These are phyloP conservation scores for Schizosaccharomyces japonicus DNA, from an alignment of 805 yeast genomes.

Conservation along the genomic window DNA sequence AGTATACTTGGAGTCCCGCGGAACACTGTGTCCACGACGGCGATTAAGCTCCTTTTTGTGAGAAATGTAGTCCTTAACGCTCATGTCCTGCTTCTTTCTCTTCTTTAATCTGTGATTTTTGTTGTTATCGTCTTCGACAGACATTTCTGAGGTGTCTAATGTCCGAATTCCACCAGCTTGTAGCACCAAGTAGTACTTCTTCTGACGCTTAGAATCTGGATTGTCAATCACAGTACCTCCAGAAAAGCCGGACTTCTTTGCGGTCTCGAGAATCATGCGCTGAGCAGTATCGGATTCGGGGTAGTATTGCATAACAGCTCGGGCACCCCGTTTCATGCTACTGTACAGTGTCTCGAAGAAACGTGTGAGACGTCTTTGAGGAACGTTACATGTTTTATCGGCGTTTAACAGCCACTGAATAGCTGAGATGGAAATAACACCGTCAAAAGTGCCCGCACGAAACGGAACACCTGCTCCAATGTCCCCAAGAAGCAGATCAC, in stretches of 20 bases:
- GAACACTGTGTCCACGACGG: slow-evolving; percentile 69
- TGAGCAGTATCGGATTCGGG: slow-evolving; percentile 76
- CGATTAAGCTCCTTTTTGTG: slow-evolving; percentile 87
- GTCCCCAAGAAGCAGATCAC: slow-evolving; percentile 76
- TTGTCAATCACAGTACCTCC: slow-evolving; percentile 90
- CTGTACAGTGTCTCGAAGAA: slow-evolving; percentile 81
- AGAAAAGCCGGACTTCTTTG: slow-evolving; percentile 83
- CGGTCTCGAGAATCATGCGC: slow-evolving; percentile 53
- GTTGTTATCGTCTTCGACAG: slow-evolving; percentile 38
- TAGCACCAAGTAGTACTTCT: slow-evolving; percentile 70
- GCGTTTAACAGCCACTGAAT: slow-evolving; percentile 98
- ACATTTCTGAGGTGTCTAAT: background rate
- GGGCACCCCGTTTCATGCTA: slow-evolving; percentile 74
- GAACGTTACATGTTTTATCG: slow-evolving; percentile 59
- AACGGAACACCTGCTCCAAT: slow-evolving; percentile 89
- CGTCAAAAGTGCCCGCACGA: slow-evolving; percentile 88
- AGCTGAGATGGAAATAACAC: slow-evolving; percentile 82
- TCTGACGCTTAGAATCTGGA: slow-evolving; percentile 75
- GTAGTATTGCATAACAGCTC: slow-evolving; percentile 90
- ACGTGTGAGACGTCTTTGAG: slow-evolving; percentile 50
- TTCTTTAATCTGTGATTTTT: slow-evolving; percentile 37
- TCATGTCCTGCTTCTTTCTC: slow-evolving; percentile 34
- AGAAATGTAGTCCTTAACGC: slow-evolving; percentile 53
- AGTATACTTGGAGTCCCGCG: slow-evolving; percentile 70
- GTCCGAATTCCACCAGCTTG: slow-evolving; percentile 58